Conservation (phyloP, 176 grass and related monocot species). For the Canna indica region DNA sequence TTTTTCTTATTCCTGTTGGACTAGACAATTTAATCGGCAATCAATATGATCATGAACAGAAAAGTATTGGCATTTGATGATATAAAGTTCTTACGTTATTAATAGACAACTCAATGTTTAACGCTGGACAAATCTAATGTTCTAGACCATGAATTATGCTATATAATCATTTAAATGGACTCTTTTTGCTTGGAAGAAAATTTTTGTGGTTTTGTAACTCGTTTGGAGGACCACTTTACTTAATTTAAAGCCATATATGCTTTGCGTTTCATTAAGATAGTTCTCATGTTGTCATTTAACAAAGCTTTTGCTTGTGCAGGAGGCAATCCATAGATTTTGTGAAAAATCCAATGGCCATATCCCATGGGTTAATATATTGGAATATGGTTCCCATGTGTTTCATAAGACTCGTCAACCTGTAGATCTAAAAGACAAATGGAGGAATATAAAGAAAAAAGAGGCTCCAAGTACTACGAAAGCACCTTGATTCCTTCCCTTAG, state of each 20-base stretch:
- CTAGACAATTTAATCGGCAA: not conserved
- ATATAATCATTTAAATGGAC: not conserved
- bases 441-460: slow-evolving; percentile 10
- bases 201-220: not conserved
- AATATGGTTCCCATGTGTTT: not conserved
- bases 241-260: not conserved
- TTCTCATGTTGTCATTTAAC: not conserved
- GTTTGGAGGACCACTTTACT: too few species aligned
- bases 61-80: not conserved
- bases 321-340: not conserved
- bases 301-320: not conserved
- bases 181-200: not conserved
- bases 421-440: slow-evolving; percentile 20
- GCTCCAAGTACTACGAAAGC: not conserved
- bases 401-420: not conserved
- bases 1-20: not conserved
- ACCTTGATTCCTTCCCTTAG: too few species aligned
- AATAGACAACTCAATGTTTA: not conserved
- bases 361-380: slow-evolving; percentile 11
- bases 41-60: not conserved
- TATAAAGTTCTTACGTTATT: not conserved
- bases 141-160: not conserved
- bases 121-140: not conserved
- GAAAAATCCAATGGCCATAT: not conserved
- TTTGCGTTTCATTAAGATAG: not conserved